These are phyloP conservation scores for Scedosporium aurantiacum DNA, from an alignment of 2,329 filamentous ascomycete species.

Conservation along the genomic window DNA sequence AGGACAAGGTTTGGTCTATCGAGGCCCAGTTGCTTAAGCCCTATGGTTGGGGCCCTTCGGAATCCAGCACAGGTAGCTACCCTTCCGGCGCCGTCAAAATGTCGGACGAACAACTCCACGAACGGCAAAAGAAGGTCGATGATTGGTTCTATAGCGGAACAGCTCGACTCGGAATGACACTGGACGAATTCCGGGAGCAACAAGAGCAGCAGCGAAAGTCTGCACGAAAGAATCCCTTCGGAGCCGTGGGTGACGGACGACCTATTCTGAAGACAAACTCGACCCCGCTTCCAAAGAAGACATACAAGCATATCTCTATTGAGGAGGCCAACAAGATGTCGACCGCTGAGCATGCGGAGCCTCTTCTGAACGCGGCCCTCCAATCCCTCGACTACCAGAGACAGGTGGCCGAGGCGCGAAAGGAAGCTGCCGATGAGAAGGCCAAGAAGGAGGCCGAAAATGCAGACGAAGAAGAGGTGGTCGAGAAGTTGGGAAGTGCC, in stretches of 20 bases:
- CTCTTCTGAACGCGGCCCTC: constrained; percentile 31
- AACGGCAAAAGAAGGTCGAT: background rate
- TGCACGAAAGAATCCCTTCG: constrained; percentile 17
- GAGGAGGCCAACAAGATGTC: constrained; percentile 26
- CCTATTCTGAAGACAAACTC: constrained; percentile 14
- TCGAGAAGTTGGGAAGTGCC: constrained; percentile 5
- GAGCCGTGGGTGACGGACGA: constrained; percentile 27
- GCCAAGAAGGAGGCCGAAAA: background rate
- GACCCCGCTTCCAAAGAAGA: constrained; percentile 5
- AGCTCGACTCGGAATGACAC: background rate
- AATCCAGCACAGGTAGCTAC: background rate
- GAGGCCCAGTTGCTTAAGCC: background rate
- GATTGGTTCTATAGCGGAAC: constrained; percentile 6
- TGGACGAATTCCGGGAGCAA: background rate
- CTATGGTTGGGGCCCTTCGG: background rate
- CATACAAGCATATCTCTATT: constrained; percentile 20
- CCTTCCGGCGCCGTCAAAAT: background rate
- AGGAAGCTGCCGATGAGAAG: background rate
- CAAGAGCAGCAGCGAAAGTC: background rate
- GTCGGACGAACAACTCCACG: background rate
- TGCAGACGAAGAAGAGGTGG: background rate
- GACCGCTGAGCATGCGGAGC: constrained; percentile 25
- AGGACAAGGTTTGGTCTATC: background rate
- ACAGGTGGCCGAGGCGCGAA: background rate
- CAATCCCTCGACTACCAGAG: background rate